Conservation (phyloP, 495 filamentous ascomycete genomes). For the Aspergillus leporis region DNA sequence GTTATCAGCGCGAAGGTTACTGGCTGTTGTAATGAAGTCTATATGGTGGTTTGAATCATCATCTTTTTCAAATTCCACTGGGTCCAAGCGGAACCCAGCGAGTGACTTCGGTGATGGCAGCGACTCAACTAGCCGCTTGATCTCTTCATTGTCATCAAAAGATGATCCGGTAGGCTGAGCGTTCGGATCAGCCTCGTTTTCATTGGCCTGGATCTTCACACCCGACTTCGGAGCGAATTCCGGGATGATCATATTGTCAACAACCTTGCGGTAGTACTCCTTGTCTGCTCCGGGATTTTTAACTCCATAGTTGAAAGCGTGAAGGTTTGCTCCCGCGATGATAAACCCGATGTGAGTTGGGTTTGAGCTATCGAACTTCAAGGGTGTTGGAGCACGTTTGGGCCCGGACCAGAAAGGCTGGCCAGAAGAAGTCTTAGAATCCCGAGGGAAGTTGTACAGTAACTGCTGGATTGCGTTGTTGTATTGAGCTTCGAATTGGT, state of each 20-base stretch:
- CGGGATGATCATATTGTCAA: constrained; percentile 93
- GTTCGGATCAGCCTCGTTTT: constrained; percentile 94
- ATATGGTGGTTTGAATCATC: constrained; percentile 98
- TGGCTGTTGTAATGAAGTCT: constrained; percentile 97
- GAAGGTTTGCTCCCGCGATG: constrained; percentile 85
- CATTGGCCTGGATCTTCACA: constrained; percentile 96
- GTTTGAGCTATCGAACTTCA: constrained; percentile 84
- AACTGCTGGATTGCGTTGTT: constrained; percentile 97
- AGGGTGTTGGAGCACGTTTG: constrained; percentile 90
- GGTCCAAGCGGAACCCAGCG: constrained; percentile 80
- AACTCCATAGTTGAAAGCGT: constrained; percentile 97
- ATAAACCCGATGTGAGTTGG: constrained; percentile 84
- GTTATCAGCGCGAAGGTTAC: constrained; percentile 95
- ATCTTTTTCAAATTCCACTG: constrained; percentile 99
- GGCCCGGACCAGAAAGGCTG: constrained; percentile 98
- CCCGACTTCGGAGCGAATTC: constrained; percentile 90
- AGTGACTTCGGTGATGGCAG: constrained; percentile 79
- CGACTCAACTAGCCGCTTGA: constrained; percentile 62
- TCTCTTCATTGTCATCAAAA: constrained; percentile 71
- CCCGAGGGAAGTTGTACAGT: constrained; percentile 96
- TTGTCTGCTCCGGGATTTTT: constrained; percentile 68
- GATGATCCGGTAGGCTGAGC: constrained; percentile 51
- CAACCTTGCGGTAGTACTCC: constrained; percentile 68
- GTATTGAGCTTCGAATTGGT: constrained; percentile 94
- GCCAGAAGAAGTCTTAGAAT: constrained; percentile 82